Base-by-base conservation (phyloP, 106 monocot genomes). In the Dendrobium catenatum region DNA sequence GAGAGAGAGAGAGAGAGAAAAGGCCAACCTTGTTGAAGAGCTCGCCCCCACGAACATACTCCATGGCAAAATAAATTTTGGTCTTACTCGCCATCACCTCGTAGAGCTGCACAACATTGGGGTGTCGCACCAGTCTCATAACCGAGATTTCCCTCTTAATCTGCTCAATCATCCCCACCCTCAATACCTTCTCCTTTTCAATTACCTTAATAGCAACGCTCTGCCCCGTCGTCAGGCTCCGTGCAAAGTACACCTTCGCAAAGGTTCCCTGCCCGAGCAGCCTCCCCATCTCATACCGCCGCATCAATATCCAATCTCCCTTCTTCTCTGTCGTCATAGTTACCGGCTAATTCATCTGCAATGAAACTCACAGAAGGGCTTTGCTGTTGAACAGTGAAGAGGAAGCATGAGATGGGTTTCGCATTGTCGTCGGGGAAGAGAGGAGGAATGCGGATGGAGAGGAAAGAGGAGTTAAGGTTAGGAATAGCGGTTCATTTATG, bases 41-140 rank as follows among this genome's bases (percentile, higher is more conserved):
- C 87, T 92, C 92, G 9, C 89, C 89, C 9, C 92, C 92, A 26
- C 78, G 75, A n/a, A 89, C 89, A 8, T 82, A 89, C 85, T 92
- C 89, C 92, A 92, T 92, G 67, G 76, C 89, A 46, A 92, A 92
- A 79, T 92, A 92, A 73, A 89, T 92, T 79, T 89, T 89, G 78
- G 79, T 89, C 82, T 92, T 92, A 85, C 81, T 91, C n/a, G 91
- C 91, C 92, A 92, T 92, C 77, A 92, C 89, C 82, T 92, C 92
- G 16, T 92, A 80, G 42, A 92, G 89, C 83, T 89, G 85, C n/a
- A 91, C 87, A 11, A 91, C 66, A 49, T 91, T 89, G 41, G 91
- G 91, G 42, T 91, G 91, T 59, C 83, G 89, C 2, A 91, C 89
- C 4, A 89, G 83, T 37, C 89, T 86, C 91, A 91, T 91, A 56